Percentiles rank a stretch among this genome's conserved stretches.
These are phyloP conservation scores for Parascedosporium putredinis DNA, from an alignment of 2,329 filamentous ascomycete genomes.

Conservation along the genomic window DNA sequence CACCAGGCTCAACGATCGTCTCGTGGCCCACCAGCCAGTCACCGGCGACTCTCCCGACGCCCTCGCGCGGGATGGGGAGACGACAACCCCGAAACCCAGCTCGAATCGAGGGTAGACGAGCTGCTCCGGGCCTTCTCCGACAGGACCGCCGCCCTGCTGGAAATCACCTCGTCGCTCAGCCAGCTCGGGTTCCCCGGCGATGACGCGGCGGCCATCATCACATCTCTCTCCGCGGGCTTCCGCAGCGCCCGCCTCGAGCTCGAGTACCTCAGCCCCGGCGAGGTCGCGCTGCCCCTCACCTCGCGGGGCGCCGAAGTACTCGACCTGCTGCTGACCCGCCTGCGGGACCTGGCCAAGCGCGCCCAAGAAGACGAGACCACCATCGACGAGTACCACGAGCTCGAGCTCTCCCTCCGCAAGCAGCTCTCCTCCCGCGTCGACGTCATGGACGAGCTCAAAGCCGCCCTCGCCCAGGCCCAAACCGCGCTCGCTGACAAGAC, in stretches of 20 bases:
- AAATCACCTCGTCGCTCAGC: constrained; percentile 34
- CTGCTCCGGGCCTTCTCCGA: constrained; percentile 37
- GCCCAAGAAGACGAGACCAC: constrained; percentile 38
- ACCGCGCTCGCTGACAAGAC: not conserved
- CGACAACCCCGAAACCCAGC: constrained; percentile 1
- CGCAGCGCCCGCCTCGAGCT: constrained; percentile 48
- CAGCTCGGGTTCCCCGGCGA: constrained; percentile 39
- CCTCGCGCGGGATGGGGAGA: not conserved
- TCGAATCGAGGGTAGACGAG: constrained; percentile 32
- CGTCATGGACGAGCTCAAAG: constrained; percentile 37
- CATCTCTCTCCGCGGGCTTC: constrained; percentile 37
- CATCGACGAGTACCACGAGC: constrained; percentile 50
- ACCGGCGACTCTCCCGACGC: constrained; percentile 5
- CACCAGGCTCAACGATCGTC: constrained; percentile 23
- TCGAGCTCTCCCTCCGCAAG: constrained; percentile 43
- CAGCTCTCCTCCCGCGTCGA: constrained; percentile 44
- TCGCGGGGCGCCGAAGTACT: constrained; percentile 45
- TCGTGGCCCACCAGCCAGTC: constrained; percentile 17
- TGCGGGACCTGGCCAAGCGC: constrained; percentile 37
- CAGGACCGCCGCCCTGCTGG: constrained; percentile 33
- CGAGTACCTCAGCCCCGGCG: constrained; percentile 51
- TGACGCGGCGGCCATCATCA: constrained; percentile 38
- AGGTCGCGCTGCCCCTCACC: constrained; percentile 40
- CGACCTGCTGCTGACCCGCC: constrained; percentile 38
- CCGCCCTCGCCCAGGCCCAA: constrained; percentile 27